Base-by-base conservation (phyloP, 257 asterid genomes). In the Asclepias syriaca region DNA sequence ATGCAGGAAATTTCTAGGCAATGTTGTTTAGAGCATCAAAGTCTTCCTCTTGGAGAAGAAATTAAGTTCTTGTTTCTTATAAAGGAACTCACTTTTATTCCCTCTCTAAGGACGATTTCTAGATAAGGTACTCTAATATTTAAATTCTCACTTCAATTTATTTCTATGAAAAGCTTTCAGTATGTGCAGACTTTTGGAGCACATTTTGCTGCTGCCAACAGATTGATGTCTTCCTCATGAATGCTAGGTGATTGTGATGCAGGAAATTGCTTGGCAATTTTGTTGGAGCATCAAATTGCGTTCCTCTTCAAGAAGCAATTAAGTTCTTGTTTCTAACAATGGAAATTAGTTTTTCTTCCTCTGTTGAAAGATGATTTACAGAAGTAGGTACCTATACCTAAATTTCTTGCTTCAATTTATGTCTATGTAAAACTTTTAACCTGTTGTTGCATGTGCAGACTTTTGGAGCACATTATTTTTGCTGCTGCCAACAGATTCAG, bases 291-390 rank as follows among this genome's bases (percentile, higher is more conserved):
- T 40, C 45, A 40, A 40, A 4, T 70, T 98, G 98, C 49, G 98
- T 91, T 80, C 98, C 93, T 95, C 69, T 83, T 95, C 84, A 98
- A 95, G 86, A 92, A 95, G 82, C 86, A 98, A 87, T 97, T 90
- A 72, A 85, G 97, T 81, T 95, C 97, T 77, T 98, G 96, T 81
- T 89, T 95, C 84, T 92, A 97, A 32, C 98, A 95, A 55, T 83
- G 98, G 87, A 92, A 95, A 81, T 84, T 92, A 70, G 71, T 92
- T 82, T 92, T 91, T 84, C 96, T 88, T 82, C 95, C 96, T 75
- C 95, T 93, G 29, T 67, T 82, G 14, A 72, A 72, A 46, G 87
- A 87, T 77, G 97, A 89, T 72, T 69, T 81, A 72, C 88, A 81
- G 54, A 84, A 87, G 99, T 91, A 69, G 79, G 71, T 74, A 68